Percentiles rank a stretch among this genome's conserved stretches.
Evolutionary conservation across 2,329 filamentous ascomycete species (phyloP).

Genomic region (Aureobasidium sp.): DNA sequence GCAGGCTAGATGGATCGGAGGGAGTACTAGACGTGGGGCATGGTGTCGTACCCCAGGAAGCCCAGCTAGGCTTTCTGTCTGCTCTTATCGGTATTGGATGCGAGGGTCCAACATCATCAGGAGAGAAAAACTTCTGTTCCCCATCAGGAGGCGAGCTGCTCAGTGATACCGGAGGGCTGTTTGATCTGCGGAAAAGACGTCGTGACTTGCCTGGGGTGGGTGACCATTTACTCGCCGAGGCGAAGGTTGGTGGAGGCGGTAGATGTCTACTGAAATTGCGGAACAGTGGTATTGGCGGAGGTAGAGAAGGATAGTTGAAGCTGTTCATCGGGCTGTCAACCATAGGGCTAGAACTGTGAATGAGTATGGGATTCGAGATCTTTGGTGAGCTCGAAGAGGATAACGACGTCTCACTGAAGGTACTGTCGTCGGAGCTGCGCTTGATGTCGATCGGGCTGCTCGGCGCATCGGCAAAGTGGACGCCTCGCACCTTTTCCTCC

Average conservation of each 20-base stretch:
- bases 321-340: conserved; percentile 5
- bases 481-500: background rate
- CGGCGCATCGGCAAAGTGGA: background rate
- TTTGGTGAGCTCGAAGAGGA: background rate
- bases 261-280: conserved; percentile 32
- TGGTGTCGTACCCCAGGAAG: background rate
- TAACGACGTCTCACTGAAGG: background rate
- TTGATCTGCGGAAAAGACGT: conserved; percentile 11
- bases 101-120: background rate
- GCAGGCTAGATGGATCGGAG: background rate
- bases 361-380: background rate
- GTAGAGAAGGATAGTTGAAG: background rate
- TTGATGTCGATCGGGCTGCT: background rate
- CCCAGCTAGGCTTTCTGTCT: background rate
- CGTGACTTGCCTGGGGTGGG: background rate
- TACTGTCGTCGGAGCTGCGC: background rate
- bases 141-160: background rate
- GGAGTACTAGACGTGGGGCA: background rate
- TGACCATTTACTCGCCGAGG: conserved; percentile 14
- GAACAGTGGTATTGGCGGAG: conserved; percentile 6
- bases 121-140: background rate
- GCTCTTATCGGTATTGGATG: background rate
- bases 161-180: background rate
- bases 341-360: background rate
- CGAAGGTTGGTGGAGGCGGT: conserved; percentile 11